Conservation (phyloP, 176 grass and related monocot genomes). For the Pontederia crassipes region DNA sequence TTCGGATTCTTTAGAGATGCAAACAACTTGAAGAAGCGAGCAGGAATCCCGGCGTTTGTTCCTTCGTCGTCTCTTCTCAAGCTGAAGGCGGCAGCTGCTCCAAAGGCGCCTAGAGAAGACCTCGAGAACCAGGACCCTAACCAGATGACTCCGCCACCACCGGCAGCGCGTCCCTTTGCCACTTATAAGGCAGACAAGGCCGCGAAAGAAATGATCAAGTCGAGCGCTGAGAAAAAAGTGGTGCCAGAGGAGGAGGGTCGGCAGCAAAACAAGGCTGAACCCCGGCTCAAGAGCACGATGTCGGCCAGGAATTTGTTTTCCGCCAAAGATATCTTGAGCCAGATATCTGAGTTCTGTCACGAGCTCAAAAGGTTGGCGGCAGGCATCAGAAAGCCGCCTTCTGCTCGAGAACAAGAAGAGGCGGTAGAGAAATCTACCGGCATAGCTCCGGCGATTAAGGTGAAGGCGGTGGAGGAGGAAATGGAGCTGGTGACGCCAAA, state of each 20-base stretch:
- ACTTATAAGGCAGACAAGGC: constrained; percentile 45
- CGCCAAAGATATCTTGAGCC: constrained; percentile 70
- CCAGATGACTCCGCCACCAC: constrained; percentile 30
- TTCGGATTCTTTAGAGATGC: constrained; percentile 8
- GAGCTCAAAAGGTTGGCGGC: constrained; percentile 76
- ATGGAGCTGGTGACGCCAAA: not conserved
- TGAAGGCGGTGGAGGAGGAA: not conserved
- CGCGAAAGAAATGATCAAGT: constrained; percentile 71
- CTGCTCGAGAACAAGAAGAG: constrained; percentile 29
- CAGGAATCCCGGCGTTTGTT: constrained; percentile 17
- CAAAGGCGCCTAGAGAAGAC: constrained; percentile 52
- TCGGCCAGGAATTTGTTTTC: constrained; percentile 97
- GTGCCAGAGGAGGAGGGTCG: constrained; percentile 34
- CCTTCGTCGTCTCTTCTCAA: constrained; percentile 22
- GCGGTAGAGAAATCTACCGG: not conserved
- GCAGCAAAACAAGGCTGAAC: constrained; percentile 29
- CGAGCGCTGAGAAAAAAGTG: constrained; percentile 47
- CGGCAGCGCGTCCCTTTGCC: constrained; percentile 31
- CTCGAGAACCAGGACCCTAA: constrained; percentile 81
- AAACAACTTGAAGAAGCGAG: constrained; percentile 54
- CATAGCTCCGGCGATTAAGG: too few relatives aligned
- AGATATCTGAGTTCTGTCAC: constrained; percentile 89
- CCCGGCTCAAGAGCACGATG: constrained; percentile 80
- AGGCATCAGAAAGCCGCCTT: not conserved
- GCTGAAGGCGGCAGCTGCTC: constrained; percentile 20